A percentile compares a stretch with the other conserved stretches of the same genome.
Conservation (phyloP, 176 grass and related monocot genomes). For the Hordeum vulgare region DNA sequence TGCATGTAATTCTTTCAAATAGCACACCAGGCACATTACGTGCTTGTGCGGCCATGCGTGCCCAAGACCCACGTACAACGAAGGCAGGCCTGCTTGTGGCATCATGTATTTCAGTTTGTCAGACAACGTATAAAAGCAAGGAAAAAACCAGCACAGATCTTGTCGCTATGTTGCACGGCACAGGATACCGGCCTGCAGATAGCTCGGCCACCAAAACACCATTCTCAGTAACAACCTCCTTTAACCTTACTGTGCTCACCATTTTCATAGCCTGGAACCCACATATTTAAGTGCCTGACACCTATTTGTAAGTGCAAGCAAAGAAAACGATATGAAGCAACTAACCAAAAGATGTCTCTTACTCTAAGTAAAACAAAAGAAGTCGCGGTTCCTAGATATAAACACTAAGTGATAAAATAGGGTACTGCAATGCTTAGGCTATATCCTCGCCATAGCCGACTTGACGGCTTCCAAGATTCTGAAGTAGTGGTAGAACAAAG, state of each 20-base stretch:
- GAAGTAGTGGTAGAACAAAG: constrained; percentile 61
- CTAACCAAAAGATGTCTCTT: not conserved
- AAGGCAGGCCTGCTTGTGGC: too few relatives aligned
- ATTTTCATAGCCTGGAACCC: not conserved
- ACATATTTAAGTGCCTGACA: not conserved
- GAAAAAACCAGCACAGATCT: too few relatives aligned
- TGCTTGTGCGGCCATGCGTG: too few relatives aligned
- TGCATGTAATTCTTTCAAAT: too few relatives aligned
- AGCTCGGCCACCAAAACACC: too few relatives aligned
- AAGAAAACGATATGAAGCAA: not conserved
- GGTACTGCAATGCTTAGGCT: not conserved
- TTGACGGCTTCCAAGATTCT: constrained; percentile 60
- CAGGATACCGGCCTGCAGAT: too few relatives aligned
- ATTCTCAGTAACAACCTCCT: not conserved
- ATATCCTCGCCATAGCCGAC: constrained; percentile 34
- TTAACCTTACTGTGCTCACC: not conserved
- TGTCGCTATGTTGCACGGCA: too few relatives aligned
- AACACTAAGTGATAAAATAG: not conserved
- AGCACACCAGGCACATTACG: too few relatives aligned
- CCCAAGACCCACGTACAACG: too few relatives aligned
- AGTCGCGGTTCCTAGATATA: not conserved
- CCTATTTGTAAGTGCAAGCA: not conserved
- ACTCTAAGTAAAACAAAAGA: not conserved
- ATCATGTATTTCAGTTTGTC: too few relatives aligned
- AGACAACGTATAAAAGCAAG: too few relatives aligned